phyloP scores from a whole-genome alignment of 2,329 filamentous ascomycete genomes.

The Aphanoascus verrucosus region DNA sequence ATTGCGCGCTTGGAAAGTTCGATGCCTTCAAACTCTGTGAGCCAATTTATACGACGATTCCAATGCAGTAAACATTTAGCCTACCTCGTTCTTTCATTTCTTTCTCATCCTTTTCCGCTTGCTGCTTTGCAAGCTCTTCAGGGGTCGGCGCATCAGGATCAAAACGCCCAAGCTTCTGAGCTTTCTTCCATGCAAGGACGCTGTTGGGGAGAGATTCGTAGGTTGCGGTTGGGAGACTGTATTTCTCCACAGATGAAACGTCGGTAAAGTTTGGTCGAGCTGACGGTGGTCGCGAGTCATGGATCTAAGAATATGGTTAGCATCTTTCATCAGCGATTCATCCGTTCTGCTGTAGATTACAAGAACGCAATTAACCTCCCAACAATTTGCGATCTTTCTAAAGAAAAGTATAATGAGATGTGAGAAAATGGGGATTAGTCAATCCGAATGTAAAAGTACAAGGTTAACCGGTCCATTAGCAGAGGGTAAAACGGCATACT shows the following conservation, averaged over 20 bases:
- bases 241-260: constrained; percentile 73
- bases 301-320: constrained; percentile 46
- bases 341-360: no score
- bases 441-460: neutral
- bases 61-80: constrained; percentile 9
- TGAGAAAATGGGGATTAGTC: no score
- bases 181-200: constrained; percentile 89
- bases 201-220: constrained; percentile 81
- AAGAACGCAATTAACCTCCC: no score
- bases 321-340: neutral
- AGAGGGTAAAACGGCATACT: constrained; percentile 4
- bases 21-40: constrained; percentile 29
- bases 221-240: constrained; percentile 71
- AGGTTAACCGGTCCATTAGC: neutral
- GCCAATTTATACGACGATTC: neutral
- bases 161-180: constrained; percentile 92
- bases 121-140: constrained; percentile 60
- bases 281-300: constrained; percentile 65
- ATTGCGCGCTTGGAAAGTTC: constrained; percentile 35
- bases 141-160: constrained; percentile 70
- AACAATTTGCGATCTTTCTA: no score
- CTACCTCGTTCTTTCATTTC: constrained; percentile 61
- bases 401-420: no score
- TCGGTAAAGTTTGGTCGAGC: constrained; percentile 73
- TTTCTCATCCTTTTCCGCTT: constrained; percentile 44